A percentile compares a stretch with the other conserved stretches of the same genome.
Evolutionary conservation across 164 flowering plant species (phyloP).

Genomic region (Stephania yunnanensis): DNA sequence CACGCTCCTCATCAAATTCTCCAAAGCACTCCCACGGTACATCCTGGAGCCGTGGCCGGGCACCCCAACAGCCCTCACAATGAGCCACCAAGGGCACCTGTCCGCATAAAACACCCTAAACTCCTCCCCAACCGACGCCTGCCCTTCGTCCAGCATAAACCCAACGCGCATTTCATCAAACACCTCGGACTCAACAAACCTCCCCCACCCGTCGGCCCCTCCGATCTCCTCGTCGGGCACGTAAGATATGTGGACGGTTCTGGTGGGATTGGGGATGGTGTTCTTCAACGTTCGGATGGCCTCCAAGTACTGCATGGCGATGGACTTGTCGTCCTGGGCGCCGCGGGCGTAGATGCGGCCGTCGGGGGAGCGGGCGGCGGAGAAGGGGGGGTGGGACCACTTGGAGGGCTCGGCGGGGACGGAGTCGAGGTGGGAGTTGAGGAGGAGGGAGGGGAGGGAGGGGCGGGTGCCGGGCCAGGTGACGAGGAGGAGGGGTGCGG

Average conservation of each 20-base stretch:
- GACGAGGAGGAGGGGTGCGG: conserved; percentile 65
- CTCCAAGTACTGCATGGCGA: conserved; percentile 49
- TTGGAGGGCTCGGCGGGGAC: conserved; percentile 89
- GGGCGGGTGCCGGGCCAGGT: conserved; percentile 76
- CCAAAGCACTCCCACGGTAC: conserved; percentile 80
- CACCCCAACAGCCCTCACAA: conserved; percentile 54
- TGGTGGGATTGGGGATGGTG: conserved; percentile 20
- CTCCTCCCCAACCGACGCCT: conserved; percentile 56
- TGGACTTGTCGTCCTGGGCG: conserved; percentile 89
- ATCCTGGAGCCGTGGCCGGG: conserved; percentile 89
- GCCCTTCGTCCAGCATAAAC: conserved; percentile 88
- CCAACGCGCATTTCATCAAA: conserved; percentile 70
- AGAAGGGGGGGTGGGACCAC: conserved; percentile 81
- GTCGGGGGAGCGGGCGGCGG: conserved; percentile 41
- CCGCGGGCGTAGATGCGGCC: conserved; percentile 86
- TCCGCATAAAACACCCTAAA: conserved; percentile 86
- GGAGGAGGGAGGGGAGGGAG: conserved; percentile 69
- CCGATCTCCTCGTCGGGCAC: conserved; percentile 98
- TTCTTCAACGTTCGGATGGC: conserved; percentile 36
- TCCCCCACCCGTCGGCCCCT: conserved; percentile 57
- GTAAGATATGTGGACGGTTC: conserved; percentile 53
- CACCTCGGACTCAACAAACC: conserved; percentile 51
- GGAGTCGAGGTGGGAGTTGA: conserved; percentile 87
- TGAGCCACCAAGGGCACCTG: conserved; percentile 58
- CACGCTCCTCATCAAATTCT: conserved; percentile 86